Evolutionary conservation across 2,329 filamentous ascomycete species (phyloP), one percentile per base, ranked within the genome.

Genomic region (Lizonia empirigonia): DNA sequence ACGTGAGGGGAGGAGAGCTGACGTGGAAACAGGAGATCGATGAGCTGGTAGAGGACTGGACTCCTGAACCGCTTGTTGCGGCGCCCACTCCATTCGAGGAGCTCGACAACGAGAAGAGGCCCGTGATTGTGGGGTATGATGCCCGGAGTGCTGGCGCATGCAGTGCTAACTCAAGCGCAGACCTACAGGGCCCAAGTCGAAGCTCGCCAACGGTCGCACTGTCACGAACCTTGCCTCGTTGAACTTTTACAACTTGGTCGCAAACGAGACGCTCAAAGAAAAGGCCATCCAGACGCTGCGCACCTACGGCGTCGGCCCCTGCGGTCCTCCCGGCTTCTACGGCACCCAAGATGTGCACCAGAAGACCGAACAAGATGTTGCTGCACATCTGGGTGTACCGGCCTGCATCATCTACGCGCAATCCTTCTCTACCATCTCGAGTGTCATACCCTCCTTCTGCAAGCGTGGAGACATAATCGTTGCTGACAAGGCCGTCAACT

Each of bases 301-400:
- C 53, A 96, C 90, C 16, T 99, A 99, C 66, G 94, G 94, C 49
- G 95, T 99, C 32, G 95, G 94, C 7, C 93, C 94, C 50, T 99
- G 94, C 71, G 94, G 94, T 16, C 94, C 94, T 15, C 94, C 94
- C 5, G 92, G 96, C 59, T 99, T 99, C 78, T 99, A 99, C 77
- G 94, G 92, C 59, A 99, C 91, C 24, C 93, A 97, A 73, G 94
- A 99, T 75, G 92, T 97, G 36, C 94, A 99, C 75, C 93, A 97
- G 85, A 94, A 95, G 79, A 91, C 91, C 13, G 94, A 99, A 76
- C 85, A 90, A 49, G 93, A 97, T 71, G 92, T 99, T 68, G 91
- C 94, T 19, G 84, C 89, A 8, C 96, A 93, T 70, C 77, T 99
- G 20, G 94, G 94, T 19, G 90, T 90, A 1, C 86, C 92, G 46